These are phyloP conservation scores for Alternaria dauci DNA, from an alignment of 2,329 filamentous ascomycete species.

Conservation along the genomic window DNA sequence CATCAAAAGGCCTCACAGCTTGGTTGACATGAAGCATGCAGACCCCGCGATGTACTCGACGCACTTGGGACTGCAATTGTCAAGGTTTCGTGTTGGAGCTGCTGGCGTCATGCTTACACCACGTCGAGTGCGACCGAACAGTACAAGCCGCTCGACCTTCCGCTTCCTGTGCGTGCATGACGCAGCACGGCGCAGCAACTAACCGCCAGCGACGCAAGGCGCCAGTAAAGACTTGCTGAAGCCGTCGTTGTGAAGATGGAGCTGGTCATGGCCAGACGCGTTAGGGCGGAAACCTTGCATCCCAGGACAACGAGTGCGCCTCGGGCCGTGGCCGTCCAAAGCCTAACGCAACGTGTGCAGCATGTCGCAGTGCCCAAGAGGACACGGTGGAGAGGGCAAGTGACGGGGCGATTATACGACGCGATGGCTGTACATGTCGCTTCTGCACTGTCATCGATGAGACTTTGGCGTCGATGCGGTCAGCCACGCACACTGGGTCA, in stretches of 20 bases:
- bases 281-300: slow-evolving; percentile 28
- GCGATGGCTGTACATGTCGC: slow-evolving; percentile 19
- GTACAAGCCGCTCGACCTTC: slow-evolving; percentile 15
- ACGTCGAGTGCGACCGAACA: slow-evolving; percentile 6
- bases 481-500: slow-evolving; percentile 17
- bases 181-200: slow-evolving; percentile 33
- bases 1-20: neutral
- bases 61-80: neutral
- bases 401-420: slow-evolving; percentile 26
- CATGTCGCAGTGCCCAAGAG: slow-evolving; percentile 37
- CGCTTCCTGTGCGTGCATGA: slow-evolving; percentile 21
- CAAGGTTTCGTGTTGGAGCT: slow-evolving; percentile 10
- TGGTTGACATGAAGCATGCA: neutral
- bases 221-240: slow-evolving; percentile 18
- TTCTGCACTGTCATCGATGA: slow-evolving; percentile 32
- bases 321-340: slow-evolving; percentile 48
- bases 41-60: neutral
- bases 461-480: slow-evolving; percentile 24
- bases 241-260: slow-evolving; percentile 26
- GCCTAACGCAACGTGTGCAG: slow-evolving; percentile 37
- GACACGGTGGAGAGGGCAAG: slow-evolving; percentile 32
- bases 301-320: slow-evolving; percentile 36
- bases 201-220: slow-evolving; percentile 30
- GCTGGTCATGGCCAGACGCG: slow-evolving; percentile 33
- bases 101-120: slow-evolving; percentile 23